Evolutionary conservation across 2,329 filamentous ascomycete genomes (phyloP).

Genomic region (Fusarium beomiforme): DNA sequence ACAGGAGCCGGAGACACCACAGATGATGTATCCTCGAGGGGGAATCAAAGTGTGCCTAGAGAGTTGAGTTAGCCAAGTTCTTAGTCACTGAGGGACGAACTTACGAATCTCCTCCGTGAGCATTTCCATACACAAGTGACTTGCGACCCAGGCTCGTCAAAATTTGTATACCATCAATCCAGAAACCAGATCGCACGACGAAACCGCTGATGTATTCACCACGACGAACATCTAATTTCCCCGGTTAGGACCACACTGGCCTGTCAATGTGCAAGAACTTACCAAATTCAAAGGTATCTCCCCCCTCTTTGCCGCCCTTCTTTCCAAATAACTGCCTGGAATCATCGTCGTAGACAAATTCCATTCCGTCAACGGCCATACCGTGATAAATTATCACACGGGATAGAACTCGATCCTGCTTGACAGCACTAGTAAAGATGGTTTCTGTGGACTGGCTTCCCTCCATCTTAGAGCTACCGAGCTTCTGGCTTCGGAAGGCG

Average conservation of each 20-base stretch:
- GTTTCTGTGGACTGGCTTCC: slow-evolving; percentile 77
- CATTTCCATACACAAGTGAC: slow-evolving; percentile 86
- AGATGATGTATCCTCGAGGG: slow-evolving; percentile 87
- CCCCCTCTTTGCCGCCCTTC: slow-evolving; percentile 73
- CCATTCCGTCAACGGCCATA: slow-evolving; percentile 81
- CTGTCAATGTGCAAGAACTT: slow-evolving; percentile 46
- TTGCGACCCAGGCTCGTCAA: slow-evolving; percentile 88
- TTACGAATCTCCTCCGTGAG: slow-evolving; percentile 82
- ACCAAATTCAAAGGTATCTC: slow-evolving; percentile 82
- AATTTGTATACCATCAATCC: slow-evolving; percentile 90
- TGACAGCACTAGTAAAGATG: slow-evolving; percentile 75
- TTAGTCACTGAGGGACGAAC: slow-evolving; percentile 50
- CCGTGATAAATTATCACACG: slow-evolving; percentile 82
- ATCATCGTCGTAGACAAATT: slow-evolving; percentile 92
- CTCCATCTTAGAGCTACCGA: slow-evolving; percentile 78
- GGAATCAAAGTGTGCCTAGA: slow-evolving; percentile 86
- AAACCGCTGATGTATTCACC: slow-evolving; percentile 93
- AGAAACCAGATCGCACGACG: slow-evolving; percentile 79
- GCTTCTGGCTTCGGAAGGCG: slow-evolving; percentile 78
- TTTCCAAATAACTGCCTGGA: slow-evolving; percentile 89
- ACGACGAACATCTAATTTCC: slow-evolving; percentile 76
- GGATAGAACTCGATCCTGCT: slow-evolving; percentile 77
- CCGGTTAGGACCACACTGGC: slow-evolving; percentile 20
- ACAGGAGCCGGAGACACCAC: slow-evolving; percentile 85
- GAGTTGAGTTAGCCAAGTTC: slow-evolving; percentile 27